Base-by-base conservation (phyloP, 176 grass and related monocot species). In the Echinochloa phyllopogon region DNA sequence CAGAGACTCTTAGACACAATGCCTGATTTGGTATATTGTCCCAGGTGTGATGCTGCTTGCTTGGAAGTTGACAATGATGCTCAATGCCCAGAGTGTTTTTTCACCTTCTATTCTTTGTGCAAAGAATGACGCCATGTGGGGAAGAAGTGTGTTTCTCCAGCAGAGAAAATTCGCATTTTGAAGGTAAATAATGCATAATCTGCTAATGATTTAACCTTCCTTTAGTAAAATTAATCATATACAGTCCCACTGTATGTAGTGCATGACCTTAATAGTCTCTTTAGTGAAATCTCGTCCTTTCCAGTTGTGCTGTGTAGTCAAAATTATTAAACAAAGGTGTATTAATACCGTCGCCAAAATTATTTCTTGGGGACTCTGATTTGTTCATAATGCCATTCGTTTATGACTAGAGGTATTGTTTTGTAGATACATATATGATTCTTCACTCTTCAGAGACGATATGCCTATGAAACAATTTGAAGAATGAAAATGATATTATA, bases 51-150 rank as follows among this genome's bases (percentile, higher is more conserved):
- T 71, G 88, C 88, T 48, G 94, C 88, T 68, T 96, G 91, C 87
- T 93, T 96, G 76, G 86, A 96, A 83, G 90, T 89, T 91, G 84
- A 85, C 36, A 79, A 96, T 27, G 85, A 96, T 76, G 84, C 94
- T 70, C 86, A 91, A 74, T 96, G 94, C 69, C 79, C 88, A 12
- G 87, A 94, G 69, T 96, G 91, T 81, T 82, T 83, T 44, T 96
- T 91, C 87, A 96, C 86, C 58, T 96, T 96, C 80, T 96, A 91
- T 72, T 87, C 91, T 50, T 61, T 96, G 53, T 96, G 94, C 63
- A 89, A 69, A 87, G 29, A 77, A 13, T 68, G 63, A 15, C 79
- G 86, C 29, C 94, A 96, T 89, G 91, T 96, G 33, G 94, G 94
- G 40, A 74, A 82, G 33, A 14, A 69, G 7, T 93, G 94, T 82